Percentiles rank a stretch among this genome's conserved stretches.
Conservation (phyloP, 192 early-diverging fungal species). For the Helicostylum pulchrum region DNA sequence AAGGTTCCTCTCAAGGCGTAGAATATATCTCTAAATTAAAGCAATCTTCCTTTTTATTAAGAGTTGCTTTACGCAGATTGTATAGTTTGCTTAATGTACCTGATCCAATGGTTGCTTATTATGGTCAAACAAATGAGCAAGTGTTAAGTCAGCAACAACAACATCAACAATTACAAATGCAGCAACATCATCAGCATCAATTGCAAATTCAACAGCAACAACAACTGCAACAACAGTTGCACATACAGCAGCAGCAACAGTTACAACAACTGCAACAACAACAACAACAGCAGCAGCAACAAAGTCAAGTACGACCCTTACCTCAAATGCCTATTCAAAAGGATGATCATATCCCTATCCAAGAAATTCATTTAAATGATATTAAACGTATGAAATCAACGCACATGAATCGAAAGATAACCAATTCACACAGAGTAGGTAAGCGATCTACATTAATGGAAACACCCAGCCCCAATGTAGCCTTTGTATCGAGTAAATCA, state of each 20-base stretch:
- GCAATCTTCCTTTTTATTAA: conserved; percentile 89
- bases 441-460: conserved; percentile 55
- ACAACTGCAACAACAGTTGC: background rate
- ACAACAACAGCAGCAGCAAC: background rate
- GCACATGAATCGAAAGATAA: conserved; percentile 34
- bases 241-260: no score
- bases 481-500: conserved; percentile 14
- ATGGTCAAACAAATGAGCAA: conserved; percentile 5
- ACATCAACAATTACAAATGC: background rate
- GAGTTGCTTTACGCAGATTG: conserved; percentile 76
- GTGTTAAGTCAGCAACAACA: conserved; percentile 6
- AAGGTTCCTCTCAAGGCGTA: conserved; percentile 42
- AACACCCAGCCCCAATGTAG: conserved; percentile 33
- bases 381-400: conserved; percentile 61
- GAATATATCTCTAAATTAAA: conserved; percentile 81
- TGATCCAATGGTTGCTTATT: conserved; percentile 25
- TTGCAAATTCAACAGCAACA: background rate
- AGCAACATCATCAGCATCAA: no score
- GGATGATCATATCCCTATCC: background rate
- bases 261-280: background rate
- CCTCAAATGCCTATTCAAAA: background rate
- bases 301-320: background rate
- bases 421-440: conserved; percentile 37
- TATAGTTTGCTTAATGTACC: conserved; percentile 66
- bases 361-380: conserved; percentile 45